Base-by-base conservation (phyloP, 2,329 filamentous ascomycete genomes). In the Polytolypa hystricis region DNA sequence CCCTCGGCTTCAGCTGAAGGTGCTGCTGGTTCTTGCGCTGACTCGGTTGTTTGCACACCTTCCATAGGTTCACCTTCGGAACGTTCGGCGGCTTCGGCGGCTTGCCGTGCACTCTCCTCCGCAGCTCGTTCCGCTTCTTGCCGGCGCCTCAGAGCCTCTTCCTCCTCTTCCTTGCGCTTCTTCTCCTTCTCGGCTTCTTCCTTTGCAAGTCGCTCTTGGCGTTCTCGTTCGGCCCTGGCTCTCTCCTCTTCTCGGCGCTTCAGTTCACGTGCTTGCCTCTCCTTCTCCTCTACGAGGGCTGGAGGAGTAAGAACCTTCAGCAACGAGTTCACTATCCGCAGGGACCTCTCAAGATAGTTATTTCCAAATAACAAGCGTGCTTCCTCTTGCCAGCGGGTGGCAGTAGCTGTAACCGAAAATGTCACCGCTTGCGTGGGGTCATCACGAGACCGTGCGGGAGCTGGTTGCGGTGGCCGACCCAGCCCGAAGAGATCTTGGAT, bases 361-460 rank as follows among this genome's bases (percentile, higher is more conserved):
- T 67, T 61, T 17, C 83, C 82, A 57, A 91, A 96, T 1, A 96
- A 70, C 57, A 98, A 78, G 44, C 81, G 79, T 6, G 86, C 80
- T 57, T 96, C 93, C 53, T 95, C 85, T 53, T 83, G 76, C 80
- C 93, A 98, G 42, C 91, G 79, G 36, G 73, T 70, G 38, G 72
- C 67, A 1, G 91, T 96, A 6, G 74, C 69, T 25, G 77, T 74
- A 6, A 84, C 70, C 14, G 70, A 65, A 56, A 96, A 96, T 2
- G 77, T 67, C 17, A 87, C 79, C 9, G 84, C 81, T 47, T 82
- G 79, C n/a, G 74, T 68, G 21, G 65, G 65, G 41, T 70, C 67
- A 37, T 69, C 66, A 28, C 64, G 61, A 42, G 60, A 53, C 30
- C 59, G 53, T 43, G 54, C 43, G 19, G 39, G 28, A 19, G 35